Evolutionary conservation across 129 eudicot species (phyloP).

Genomic region (Flaveria sonorensis): DNA sequence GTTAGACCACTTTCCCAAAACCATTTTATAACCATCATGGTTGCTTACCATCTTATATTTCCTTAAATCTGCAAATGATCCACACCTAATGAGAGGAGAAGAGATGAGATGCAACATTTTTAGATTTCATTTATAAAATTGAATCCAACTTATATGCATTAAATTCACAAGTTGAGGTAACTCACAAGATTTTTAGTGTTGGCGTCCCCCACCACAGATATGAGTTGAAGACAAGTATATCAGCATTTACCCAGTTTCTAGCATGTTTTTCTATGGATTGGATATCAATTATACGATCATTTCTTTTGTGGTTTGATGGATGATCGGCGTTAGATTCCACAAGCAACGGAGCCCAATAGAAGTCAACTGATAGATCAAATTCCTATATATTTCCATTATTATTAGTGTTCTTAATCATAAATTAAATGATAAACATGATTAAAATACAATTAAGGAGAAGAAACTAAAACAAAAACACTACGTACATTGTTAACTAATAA

Average conservation of each 20-base stretch:
- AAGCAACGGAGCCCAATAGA: constrained; percentile 62
- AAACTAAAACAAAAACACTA: no score
- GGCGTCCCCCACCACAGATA: constrained; percentile 64
- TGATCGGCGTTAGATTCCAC: constrained; percentile 64
- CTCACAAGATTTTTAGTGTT: constrained; percentile 53
- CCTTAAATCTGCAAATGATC: constrained; percentile 27
- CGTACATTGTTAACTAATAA: no score
- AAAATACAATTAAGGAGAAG: background rate
- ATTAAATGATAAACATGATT: no score
- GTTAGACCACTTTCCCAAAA: constrained; percentile 60
- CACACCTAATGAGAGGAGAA: constrained; percentile 25
- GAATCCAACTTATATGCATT: background rate
- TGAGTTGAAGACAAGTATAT: constrained; percentile 59
- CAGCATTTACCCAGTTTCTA: constrained; percentile 55
- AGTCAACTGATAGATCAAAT: constrained; percentile 53
- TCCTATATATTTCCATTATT: constrained; percentile 35
- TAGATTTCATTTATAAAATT: background rate
- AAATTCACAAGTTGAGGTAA: background rate
- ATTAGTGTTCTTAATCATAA: background rate
- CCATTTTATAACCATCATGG: constrained; percentile 58
- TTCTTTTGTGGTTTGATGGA: constrained; percentile 41
- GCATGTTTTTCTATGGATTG: constrained; percentile 57
- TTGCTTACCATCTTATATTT: constrained; percentile 37
- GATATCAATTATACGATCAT: constrained; percentile 39
- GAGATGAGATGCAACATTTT: background rate